Evolutionary conservation across 1,284 basidiomycete genomes (phyloP).

Genomic region (Cystobasidiaceae sp.): DNA sequence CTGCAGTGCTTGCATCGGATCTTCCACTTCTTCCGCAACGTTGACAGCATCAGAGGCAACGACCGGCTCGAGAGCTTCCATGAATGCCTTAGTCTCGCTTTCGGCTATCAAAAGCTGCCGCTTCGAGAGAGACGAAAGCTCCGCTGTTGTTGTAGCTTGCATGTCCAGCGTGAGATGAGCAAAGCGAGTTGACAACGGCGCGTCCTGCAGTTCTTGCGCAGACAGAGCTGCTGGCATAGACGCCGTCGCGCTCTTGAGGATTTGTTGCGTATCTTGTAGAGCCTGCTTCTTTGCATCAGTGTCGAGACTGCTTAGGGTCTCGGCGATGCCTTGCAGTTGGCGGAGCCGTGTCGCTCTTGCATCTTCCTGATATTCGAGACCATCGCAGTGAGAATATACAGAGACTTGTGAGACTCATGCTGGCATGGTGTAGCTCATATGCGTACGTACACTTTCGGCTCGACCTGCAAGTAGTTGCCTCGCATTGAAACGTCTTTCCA

Average conservation of each 20-base stretch:
- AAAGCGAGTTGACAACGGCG: constrained; percentile 7
- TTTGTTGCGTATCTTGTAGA: constrained; percentile 4
- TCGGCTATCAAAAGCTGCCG: constrained; percentile 10
- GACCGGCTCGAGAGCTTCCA: neutral
- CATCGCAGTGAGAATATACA: neutral
- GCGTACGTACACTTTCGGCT: neutral
- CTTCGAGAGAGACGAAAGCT: constrained; percentile 7
- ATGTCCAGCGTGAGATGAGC: constrained; percentile 8
- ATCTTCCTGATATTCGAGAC: neutral
- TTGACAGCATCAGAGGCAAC: neutral
- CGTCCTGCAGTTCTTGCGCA: neutral
- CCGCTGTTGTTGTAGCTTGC: constrained; percentile 10
- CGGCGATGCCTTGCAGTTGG: constrained; percentile 4
- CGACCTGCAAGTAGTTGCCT: constrained; percentile 10
- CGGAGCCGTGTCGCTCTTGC: constrained; percentile 2
- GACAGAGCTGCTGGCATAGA: neutral
- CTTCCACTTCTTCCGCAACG: constrained; percentile 4
- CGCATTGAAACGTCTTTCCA: constrained; percentile 15
- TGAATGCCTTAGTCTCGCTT: constrained; percentile 22
- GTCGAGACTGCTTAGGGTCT: neutral
- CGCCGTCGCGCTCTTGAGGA: neutral
- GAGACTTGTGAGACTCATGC: neutral
- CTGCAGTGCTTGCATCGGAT: constrained; percentile 16
- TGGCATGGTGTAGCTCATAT: neutral
- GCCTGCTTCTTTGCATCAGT: neutral